Evolutionary conservation across 2,329 filamentous ascomycete genomes (phyloP).

Genomic region (Aspergillus ibericus): DNA sequence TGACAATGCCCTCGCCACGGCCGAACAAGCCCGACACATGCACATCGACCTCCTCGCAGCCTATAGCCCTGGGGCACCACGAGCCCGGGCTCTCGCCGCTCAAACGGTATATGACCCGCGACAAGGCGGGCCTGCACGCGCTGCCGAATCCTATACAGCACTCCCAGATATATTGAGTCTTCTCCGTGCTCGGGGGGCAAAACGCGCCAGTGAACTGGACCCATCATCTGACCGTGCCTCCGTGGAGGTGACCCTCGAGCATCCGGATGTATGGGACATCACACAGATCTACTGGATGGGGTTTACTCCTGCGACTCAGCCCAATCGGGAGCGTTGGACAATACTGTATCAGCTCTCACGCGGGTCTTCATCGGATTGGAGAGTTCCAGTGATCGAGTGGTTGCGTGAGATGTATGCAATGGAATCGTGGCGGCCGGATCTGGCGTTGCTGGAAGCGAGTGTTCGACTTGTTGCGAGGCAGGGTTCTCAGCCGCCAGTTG

Average conservation of each 20-base stretch:
- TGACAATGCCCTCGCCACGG: slow-evolving; percentile 22
- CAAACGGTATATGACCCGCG: slow-evolving; percentile 17
- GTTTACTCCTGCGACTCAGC: slow-evolving; percentile 20
- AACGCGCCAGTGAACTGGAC: slow-evolving; percentile 20
- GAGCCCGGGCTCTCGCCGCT: slow-evolving; percentile 16
- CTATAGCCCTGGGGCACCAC: slow-evolving; percentile 16
- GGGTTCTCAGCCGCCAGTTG: no score
- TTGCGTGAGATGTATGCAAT: not conserved
- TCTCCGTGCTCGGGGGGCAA: slow-evolving; percentile 20
- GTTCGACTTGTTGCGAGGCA: not conserved
- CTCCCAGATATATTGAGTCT: slow-evolving; percentile 20
- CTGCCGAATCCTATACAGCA: slow-evolving; percentile 19
- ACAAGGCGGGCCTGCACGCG: slow-evolving; percentile 18
- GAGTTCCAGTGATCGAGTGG: not conserved
- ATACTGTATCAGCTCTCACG: slow-evolving; percentile 17
- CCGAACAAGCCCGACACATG: slow-evolving; percentile 17
- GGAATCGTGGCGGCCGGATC: not conserved
- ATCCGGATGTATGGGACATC: slow-evolving; percentile 22
- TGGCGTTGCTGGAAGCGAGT: not conserved
- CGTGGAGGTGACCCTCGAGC: slow-evolving; percentile 10
- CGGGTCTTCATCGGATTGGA: not conserved
- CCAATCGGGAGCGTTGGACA: slow-evolving; percentile 20
- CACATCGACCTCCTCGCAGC: slow-evolving; percentile 21
- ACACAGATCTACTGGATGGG: slow-evolving; percentile 17
- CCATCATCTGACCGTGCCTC: not conserved